phyloP scores from a whole-genome alignment of 2,329 filamentous ascomycete species.

The Scolecobasidium constrictum region DNA sequence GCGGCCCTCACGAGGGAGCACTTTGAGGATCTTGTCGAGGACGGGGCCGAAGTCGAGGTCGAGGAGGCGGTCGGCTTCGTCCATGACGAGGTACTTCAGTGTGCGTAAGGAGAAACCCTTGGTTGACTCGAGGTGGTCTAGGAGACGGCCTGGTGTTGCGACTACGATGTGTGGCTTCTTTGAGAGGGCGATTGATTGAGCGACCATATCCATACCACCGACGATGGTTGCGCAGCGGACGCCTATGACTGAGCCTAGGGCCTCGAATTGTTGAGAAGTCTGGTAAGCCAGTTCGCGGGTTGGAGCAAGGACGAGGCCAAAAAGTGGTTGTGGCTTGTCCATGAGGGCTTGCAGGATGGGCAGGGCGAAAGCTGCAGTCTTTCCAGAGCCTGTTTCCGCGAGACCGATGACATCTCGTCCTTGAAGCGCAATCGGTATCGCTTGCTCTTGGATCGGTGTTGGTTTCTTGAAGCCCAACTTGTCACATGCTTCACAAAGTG shows the following conservation, averaged over 20 bases:
- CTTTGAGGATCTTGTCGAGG: constrained; percentile 86
- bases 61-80: constrained; percentile 83
- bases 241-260: constrained; percentile 76
- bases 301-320: constrained; percentile 82
- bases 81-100: constrained; percentile 85
- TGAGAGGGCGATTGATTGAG: constrained; percentile 81
- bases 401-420: constrained; percentile 84
- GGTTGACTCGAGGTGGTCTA: constrained; percentile 93
- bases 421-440: constrained; percentile 71
- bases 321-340: constrained; percentile 75
- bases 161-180: constrained; percentile 94
- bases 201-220: constrained; percentile 91
- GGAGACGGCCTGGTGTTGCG: constrained; percentile 76
- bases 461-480: constrained; percentile 72
- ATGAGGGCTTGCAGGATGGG: constrained; percentile 67
- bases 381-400: constrained; percentile 90
- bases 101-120: constrained; percentile 82
- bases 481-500: constrained; percentile 79
- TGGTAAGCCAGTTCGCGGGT: constrained; percentile 90
- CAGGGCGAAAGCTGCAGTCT: constrained; percentile 88
- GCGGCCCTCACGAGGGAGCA: constrained; percentile 54
- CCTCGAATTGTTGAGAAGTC: constrained; percentile 80
- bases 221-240: constrained; percentile 79
- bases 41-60: constrained; percentile 92
- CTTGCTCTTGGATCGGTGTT: constrained; percentile 78